Evolutionary conservation across 148 eudicot species (phyloP).

Genomic region (Vaccinium vitisidaea): DNA sequence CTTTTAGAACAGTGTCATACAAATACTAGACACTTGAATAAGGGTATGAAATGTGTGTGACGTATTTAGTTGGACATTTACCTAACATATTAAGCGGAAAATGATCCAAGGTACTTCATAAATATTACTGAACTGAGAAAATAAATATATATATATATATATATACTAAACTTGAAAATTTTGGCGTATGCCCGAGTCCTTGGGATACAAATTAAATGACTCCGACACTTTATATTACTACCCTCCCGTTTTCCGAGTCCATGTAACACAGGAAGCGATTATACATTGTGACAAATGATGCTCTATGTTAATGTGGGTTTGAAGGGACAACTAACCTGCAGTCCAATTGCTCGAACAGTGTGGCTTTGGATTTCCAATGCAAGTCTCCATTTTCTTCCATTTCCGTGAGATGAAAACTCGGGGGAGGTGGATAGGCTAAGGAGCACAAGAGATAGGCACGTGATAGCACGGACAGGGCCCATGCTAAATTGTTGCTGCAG

Average conservation of each 20-base stretch:
- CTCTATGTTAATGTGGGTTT: not conserved
- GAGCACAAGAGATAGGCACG: slow-evolving; percentile 29
- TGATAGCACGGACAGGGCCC: slow-evolving; percentile 18
- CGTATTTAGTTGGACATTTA: not conserved
- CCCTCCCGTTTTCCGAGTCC: not conserved
- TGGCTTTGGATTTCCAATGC: slow-evolving; percentile 37
- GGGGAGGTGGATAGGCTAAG: not conserved
- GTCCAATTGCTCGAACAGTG: slow-evolving; percentile 27
- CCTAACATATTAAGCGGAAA: not conserved
- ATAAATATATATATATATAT: no score
- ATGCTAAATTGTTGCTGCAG: slow-evolving; percentile 25
- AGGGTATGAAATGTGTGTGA: not conserved
- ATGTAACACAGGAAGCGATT: not conserved
- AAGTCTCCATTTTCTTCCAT: slow-evolving; percentile 1
- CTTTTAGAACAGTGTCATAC: not conserved
- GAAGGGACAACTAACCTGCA: slow-evolving; percentile 21
- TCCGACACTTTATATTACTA: not conserved
- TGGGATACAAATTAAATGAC: not conserved
- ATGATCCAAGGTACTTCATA: not conserved
- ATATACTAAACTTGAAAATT: not conserved
- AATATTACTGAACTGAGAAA: no score
- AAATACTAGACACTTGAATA: not conserved
- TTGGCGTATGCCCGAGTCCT: not conserved
- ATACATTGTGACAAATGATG: slow-evolving; percentile 11
- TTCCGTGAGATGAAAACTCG: not conserved